These are phyloP conservation scores for Micractinium sp. DNA, from an alignment of 139 green algal species.

Conservation along the genomic window DNA sequence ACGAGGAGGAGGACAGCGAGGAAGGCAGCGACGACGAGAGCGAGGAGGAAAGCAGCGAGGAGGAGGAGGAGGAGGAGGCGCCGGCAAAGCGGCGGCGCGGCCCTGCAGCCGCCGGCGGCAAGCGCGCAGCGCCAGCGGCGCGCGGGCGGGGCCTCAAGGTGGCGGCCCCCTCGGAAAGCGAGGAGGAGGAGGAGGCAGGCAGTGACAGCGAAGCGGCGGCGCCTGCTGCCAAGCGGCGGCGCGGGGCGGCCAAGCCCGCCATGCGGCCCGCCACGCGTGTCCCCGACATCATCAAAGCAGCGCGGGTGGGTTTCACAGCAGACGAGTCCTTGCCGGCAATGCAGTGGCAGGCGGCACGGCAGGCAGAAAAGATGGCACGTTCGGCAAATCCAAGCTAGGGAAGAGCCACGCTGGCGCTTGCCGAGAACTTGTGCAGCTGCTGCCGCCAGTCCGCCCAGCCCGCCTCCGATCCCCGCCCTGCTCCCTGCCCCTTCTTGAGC, in stretches of 20 bases:
- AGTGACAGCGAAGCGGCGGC: not conserved
- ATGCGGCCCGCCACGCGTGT: not conserved
- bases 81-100: not conserved
- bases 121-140: not conserved
- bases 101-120: not conserved
- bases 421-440: no score
- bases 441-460: no score
- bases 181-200: not conserved
- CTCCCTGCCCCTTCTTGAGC: not conserved
- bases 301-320: not conserved
- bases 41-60: slow-evolving; percentile 10
- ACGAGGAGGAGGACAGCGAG: slow-evolving; percentile 23
- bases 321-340: no score
- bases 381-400: not conserved
- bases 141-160: not conserved
- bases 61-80: slow-evolving; percentile 30
- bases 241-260: not conserved
- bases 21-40: slow-evolving; percentile 14
- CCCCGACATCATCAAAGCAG: not conserved
- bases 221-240: slow-evolving; percentile 16
- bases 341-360: not conserved
- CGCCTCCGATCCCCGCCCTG: not conserved
- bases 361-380: no score
- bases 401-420: not conserved
- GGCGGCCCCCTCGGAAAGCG: not conserved